Evolutionary conservation across 441 rosid species (phyloP).

Genomic region (Populus tomentosa): DNA sequence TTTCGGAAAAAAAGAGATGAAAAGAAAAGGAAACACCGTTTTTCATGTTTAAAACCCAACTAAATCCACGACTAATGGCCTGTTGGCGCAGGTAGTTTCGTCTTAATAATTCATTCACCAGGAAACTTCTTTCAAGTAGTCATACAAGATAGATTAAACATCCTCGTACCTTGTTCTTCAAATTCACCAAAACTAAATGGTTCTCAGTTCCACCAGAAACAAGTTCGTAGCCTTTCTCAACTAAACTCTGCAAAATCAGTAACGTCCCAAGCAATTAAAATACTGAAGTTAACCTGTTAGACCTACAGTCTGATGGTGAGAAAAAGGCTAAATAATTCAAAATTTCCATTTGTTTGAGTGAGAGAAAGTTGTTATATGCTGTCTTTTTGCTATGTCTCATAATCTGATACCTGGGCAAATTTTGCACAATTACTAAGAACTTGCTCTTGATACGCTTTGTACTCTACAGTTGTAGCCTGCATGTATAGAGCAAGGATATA

Average conservation of each 20-base stretch:
- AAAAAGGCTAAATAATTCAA: not conserved
- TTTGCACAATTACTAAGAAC: slow-evolving; percentile 77
- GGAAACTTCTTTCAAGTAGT: not conserved
- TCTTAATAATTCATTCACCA: not conserved
- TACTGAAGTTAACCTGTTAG: not conserved
- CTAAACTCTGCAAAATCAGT: slow-evolving; percentile 50
- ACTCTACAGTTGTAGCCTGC: slow-evolving; percentile 81
- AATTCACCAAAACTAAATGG: slow-evolving; percentile 92
- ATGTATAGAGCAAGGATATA: not conserved
- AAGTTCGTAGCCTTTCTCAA: slow-evolving; percentile 71
- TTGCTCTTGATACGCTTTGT: slow-evolving; percentile 91
- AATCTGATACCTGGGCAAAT: slow-evolving; percentile 64
- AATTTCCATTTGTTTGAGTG: not conserved
- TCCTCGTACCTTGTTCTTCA: slow-evolving; percentile 66
- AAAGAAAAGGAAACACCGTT: not conserved
- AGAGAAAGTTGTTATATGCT: not conserved
- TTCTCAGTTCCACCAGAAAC: slow-evolving; percentile 99
- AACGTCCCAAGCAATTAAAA: not conserved
- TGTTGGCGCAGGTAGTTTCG: not conserved
- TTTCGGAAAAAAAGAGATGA: not conserved
- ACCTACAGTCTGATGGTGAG: not conserved
- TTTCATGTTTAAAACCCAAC: not conserved
- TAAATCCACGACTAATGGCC: not conserved
- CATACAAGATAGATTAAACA: slow-evolving; percentile 10
- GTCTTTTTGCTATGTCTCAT: slow-evolving; percentile 1